These are phyloP conservation scores for Fusarium mangiferae DNA, from an alignment of 2,329 filamentous ascomycete species.

Conservation along the genomic window DNA sequence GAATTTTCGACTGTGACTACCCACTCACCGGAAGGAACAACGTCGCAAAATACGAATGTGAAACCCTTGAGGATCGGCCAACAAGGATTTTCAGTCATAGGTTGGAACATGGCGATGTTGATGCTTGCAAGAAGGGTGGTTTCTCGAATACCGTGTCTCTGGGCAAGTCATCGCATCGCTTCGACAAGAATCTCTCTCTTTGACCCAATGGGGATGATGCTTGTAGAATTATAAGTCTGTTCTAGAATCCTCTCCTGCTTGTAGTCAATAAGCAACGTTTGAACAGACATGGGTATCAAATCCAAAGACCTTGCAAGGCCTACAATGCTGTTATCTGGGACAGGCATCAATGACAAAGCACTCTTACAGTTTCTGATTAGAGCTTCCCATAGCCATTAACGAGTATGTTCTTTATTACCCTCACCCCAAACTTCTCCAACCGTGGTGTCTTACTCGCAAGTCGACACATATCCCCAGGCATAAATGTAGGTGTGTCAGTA, in stretches of 20 bases:
- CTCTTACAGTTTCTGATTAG: no score
- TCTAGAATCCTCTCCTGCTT: background rate
- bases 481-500: no score
- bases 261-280: background rate
- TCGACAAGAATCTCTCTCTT: rapidly evolving
- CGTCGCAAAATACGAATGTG: background rate
- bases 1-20: no score
- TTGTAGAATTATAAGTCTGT: background rate
- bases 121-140: background rate
- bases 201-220: background rate
- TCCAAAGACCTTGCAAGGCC: no score
- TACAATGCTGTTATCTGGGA: no score
- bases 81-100: background rate
- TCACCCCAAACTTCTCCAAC: no score
- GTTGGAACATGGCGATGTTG: background rate
- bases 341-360: no score
- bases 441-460: no score
- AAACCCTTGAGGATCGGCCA: background rate
- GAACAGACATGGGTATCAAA: background rate
- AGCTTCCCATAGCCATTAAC: no score
- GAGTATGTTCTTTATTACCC: no score
- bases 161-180: background rate
- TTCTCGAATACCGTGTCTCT: background rate
- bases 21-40: background rate
- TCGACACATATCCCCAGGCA: no score